These are phyloP conservation scores for Saitozyma podzolica DNA, from an alignment of 768 basidiomycete genomes.

Conservation along the genomic window DNA sequence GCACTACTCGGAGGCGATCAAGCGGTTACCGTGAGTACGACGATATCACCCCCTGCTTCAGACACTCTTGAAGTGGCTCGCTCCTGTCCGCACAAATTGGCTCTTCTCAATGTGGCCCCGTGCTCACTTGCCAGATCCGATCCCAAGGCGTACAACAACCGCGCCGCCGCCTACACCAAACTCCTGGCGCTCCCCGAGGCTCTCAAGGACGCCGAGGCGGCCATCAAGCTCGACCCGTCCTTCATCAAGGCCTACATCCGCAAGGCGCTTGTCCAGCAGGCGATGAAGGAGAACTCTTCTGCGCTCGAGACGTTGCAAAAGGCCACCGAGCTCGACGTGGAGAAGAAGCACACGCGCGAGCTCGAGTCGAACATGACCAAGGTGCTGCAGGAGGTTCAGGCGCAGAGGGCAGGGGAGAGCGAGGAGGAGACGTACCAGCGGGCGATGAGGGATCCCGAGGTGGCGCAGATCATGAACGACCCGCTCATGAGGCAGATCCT, in stretches of 20 bases:
- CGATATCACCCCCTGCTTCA: background rate
- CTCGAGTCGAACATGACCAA: conserved; percentile 79
- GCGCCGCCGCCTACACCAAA: conserved; percentile 96
- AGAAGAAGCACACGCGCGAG: conserved; percentile 77
- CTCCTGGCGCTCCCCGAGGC: conserved; percentile 90
- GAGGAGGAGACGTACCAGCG: conserved; percentile 90
- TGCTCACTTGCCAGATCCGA: conserved; percentile 56
- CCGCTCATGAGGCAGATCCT: conserved; percentile 89
- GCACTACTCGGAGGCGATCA: conserved; percentile 92
- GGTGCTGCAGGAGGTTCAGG: conserved; percentile 73
- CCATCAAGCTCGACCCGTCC: conserved; percentile 82
- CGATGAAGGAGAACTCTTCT: conserved; percentile 88
- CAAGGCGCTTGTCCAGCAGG: conserved; percentile 77
- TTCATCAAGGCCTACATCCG: conserved; percentile 97
- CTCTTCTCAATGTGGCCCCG: background rate
- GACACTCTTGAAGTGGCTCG: too few relatives aligned
- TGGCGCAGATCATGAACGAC: conserved; percentile 62
- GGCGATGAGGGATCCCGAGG: conserved; percentile 96
- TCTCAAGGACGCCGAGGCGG: conserved; percentile 89
- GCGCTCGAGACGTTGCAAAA: conserved; percentile 79
- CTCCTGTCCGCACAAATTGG: background rate
- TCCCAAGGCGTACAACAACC: conserved; percentile 92
- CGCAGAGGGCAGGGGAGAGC: conserved; percentile 76
- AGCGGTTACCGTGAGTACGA: conserved; percentile 70
- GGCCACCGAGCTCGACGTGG: conserved; percentile 75